Evolutionary conservation across 2,329 filamentous ascomycete species (phyloP), one percentile per base, ranked within the genome.

Genomic region (Neopestalotiopsis sp.): DNA sequence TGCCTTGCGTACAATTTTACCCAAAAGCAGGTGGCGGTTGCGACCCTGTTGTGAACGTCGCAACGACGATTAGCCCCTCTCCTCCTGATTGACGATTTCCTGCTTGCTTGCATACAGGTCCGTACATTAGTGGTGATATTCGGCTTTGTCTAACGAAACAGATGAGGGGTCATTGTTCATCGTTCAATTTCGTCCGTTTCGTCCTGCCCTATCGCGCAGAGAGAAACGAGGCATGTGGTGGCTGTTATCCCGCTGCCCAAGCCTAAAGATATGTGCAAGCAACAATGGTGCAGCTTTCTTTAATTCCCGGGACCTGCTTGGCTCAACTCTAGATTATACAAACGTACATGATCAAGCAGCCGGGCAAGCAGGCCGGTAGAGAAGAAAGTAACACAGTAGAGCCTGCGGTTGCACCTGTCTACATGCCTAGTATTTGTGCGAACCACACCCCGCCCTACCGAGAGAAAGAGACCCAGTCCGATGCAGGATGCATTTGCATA

Each of bases 361-460:
- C 45, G 10, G 34, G 1, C 34, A 38, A 38, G 34, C 6, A 38
- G 34, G 10, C 1, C 6, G 34, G 34, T 3, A 38, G 6, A 38
- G 34, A 38, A 10, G 34, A 10, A 38, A 10, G 3, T 28, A 28
- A 28, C 24, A 38, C 45, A 20, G 7, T 14, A 53, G 45, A 53
- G n/a, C 45, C 24, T 53, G 45, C 6, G n/a, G 17, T 17, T 53
- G 17, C 45, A 53, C 24, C 13, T 59, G 10, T 38, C 34, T 38
- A 28, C 24, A 28, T 28, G 3, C 24, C 3, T 28, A 28, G 24
- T 28, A 38, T 7, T 38, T 38, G 34, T 38, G 34, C 34, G 57
- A 59, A n/a, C 57, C n/a, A 20, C 59, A n/a, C 13, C 38, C 61
- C 20, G 30, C 32, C 66, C 63, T 67, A 72, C 70, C 71, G 32